These are phyloP conservation scores for Elongisporangium prolatum DNA, from an alignment of 352 stramenopile species.

Conservation along the genomic window DNA sequence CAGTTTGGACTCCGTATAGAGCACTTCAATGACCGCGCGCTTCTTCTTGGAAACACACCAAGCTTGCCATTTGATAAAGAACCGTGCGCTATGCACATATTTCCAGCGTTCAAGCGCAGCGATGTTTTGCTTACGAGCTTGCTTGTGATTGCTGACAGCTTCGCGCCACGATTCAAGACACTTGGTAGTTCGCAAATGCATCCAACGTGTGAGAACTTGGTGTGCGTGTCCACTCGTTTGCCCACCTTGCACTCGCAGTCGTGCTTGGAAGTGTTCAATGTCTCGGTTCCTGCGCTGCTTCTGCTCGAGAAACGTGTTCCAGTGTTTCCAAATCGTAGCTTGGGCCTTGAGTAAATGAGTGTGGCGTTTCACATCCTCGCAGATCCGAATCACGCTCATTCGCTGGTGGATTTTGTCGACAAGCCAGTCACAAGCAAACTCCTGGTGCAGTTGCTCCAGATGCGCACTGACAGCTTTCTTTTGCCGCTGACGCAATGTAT, in stretches of 20 bases:
- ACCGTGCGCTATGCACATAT: not conserved
- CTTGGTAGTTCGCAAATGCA: not conserved
- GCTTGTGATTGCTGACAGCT: not conserved
- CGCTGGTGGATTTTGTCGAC: not conserved
- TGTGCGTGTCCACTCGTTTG: not conserved
- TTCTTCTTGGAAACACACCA: constrained; percentile 7
- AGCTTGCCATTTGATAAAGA: not conserved
- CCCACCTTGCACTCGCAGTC: not conserved
- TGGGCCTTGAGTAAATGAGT: not conserved
- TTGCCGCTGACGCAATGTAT: not conserved
- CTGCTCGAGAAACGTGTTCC: not conserved
- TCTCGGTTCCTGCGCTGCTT: not conserved
- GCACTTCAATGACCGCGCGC: constrained; percentile 5
- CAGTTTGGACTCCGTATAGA: constrained; percentile 5
- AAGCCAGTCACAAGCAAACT: not conserved
- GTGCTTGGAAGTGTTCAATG: not conserved
- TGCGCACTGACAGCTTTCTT: not conserved
- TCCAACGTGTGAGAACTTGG: not conserved
- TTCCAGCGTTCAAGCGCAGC: not conserved
- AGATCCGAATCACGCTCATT: not conserved
- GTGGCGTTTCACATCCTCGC: not conserved
- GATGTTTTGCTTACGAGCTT: not conserved
- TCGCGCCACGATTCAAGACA: not conserved
- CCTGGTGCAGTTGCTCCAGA: not conserved
- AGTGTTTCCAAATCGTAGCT: not conserved